These are phyloP conservation scores for Apiospora malaysiana DNA, from an alignment of 2,329 filamentous ascomycete genomes.

Conservation along the genomic window DNA sequence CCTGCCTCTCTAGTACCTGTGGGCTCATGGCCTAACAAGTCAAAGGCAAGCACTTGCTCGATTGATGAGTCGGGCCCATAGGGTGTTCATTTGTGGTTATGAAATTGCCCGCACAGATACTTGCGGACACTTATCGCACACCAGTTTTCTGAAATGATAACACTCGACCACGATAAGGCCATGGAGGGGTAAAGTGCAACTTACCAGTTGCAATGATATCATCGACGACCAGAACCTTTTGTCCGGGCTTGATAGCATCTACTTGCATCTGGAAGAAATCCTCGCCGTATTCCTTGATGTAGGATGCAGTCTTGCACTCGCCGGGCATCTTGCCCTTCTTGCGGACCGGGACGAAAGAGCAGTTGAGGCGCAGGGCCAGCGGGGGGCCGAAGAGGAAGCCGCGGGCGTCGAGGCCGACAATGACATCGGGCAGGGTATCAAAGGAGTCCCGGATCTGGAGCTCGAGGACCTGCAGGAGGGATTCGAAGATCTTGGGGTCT, in stretches of 20 bases:
- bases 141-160: not conserved
- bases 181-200: conserved; percentile 35
- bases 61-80: not conserved
- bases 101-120: not conserved
- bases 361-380: conserved; percentile 81
- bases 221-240: conserved; percentile 92
- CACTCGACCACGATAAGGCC: not conserved
- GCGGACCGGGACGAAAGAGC: conserved; percentile 89
- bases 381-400: conserved; percentile 95
- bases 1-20: not conserved
- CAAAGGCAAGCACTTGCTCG: not conserved
- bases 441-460: conserved; percentile 75
- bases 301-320: conserved; percentile 81
- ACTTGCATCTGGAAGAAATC: conserved; percentile 97
- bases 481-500: conserved; percentile 73
- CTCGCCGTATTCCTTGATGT: conserved; percentile 94
- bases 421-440: conserved; percentile 76
- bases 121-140: not conserved
- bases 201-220: conserved; percentile 98
- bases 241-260: conserved; percentile 81
- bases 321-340: conserved; percentile 97
- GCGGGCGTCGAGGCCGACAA: conserved; percentile 91
- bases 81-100: not conserved
- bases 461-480: conserved; percentile 83
- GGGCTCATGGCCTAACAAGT: not conserved